Percentiles rank a stretch among this genome's conserved stretches.
Conservation (phyloP, 176 grass and related monocot genomes). For the Saccharum officinarum region DNA sequence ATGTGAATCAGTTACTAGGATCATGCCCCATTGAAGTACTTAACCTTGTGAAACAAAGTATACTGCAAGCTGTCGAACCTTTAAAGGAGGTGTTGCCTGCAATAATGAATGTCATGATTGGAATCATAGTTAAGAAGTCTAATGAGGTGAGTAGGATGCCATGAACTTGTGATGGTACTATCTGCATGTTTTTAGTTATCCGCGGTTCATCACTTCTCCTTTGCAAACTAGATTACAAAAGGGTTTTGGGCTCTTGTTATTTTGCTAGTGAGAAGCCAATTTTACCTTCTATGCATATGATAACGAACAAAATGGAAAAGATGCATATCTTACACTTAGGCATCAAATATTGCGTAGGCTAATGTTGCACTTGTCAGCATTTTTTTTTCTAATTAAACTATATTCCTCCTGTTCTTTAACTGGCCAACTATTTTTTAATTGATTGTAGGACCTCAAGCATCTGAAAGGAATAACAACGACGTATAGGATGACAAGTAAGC, state of each 20-base stretch:
- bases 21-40: constrained; percentile 75
- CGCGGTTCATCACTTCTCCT: neutral
- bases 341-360: constrained; percentile 1
- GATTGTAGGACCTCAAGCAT: constrained; percentile 83
- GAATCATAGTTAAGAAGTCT: constrained; percentile 85
- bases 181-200: neutral
- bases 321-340: neutral
- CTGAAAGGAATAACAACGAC: constrained; percentile 93
- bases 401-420: constrained; percentile 13
- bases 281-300: neutral
- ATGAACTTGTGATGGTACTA: neutral
- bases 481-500: constrained; percentile 97
- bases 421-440: neutral
- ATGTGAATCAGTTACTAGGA: constrained; percentile 61
- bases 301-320: neutral
- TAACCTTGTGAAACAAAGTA: constrained; percentile 81
- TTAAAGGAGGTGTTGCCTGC: constrained; percentile 69
- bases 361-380: neutral
- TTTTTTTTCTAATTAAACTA: neutral
- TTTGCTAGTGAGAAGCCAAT: neutral
- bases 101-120: constrained; percentile 86
- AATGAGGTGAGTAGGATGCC: constrained; percentile 63
- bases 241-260: neutral
- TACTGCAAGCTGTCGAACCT: constrained; percentile 71
- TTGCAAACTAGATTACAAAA: neutral